Conservation (phyloP, 441 rosid species). For the Gossypium aridum region DNA sequence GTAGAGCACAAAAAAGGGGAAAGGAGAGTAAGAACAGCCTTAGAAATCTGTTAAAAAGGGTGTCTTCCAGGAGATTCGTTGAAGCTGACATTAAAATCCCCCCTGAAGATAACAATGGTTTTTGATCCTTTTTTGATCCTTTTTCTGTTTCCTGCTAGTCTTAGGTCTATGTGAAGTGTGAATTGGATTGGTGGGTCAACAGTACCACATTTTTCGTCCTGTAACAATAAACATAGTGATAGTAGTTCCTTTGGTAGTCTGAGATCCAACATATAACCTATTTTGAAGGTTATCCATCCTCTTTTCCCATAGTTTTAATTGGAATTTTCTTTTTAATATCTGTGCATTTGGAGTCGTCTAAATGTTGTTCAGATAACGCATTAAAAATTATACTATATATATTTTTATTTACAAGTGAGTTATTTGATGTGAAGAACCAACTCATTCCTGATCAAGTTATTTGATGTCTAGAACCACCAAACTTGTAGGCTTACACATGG, state of each 20-base stretch:
- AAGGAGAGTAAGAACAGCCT: slow-evolving; percentile 41
- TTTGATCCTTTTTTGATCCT: slow-evolving; percentile 14
- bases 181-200: not conserved
- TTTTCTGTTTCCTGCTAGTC: not conserved
- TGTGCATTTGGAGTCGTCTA: not conserved
- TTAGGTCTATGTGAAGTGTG: not conserved
- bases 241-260: not conserved
- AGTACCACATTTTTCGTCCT: not conserved
- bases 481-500: too few species aligned
- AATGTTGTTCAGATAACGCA: not conserved
- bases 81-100: slow-evolving; percentile 16
- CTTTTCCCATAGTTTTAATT: not conserved
- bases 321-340: not conserved
- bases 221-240: not conserved
- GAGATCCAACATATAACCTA: not conserved
- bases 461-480: too few species aligned
- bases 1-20: slow-evolving; percentile 18
- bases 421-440: too few species aligned
- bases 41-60: slow-evolving; percentile 46
- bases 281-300: not conserved
- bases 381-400: too few species aligned
- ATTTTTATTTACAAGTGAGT: not conserved
- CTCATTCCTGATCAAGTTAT: too few species aligned
- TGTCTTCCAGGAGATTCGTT: slow-evolving; percentile 43
- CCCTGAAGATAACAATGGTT: slow-evolving; percentile 3